phyloP scores from a whole-genome alignment of 805 yeast genomes.

The Lachancea fermentati region DNA sequence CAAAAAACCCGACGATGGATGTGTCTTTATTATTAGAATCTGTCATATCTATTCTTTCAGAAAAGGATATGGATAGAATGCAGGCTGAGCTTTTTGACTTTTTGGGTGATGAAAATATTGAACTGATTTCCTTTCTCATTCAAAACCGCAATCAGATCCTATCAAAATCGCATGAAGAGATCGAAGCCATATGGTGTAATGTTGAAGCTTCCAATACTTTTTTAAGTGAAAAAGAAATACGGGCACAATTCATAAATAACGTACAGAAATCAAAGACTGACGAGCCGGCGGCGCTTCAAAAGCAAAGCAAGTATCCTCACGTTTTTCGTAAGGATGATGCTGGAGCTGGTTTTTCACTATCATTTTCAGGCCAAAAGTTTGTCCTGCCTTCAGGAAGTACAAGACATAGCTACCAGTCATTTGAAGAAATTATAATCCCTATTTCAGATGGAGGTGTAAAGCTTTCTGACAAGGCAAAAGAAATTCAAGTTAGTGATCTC shows the following conservation, averaged over 20 bases:
- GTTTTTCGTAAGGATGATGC: slow-evolving; percentile 70
- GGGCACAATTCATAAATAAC: slow-evolving; percentile 46
- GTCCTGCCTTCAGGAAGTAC: slow-evolving; percentile 78
- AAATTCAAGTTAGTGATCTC: slow-evolving; percentile 55
- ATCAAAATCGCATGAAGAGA: slow-evolving; percentile 2
- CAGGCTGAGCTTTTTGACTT: slow-evolving; percentile 74
- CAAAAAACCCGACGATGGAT: slow-evolving; percentile 26
- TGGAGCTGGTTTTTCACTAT: slow-evolving; percentile 50
- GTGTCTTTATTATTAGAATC: slow-evolving; percentile 31
- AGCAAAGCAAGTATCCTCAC: slow-evolving; percentile 68
- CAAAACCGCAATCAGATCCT: slow-evolving; percentile 12
- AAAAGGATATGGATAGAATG: slow-evolving; percentile 43
- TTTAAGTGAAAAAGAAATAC: slow-evolving; percentile 51
- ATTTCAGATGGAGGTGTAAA: slow-evolving; percentile 45
- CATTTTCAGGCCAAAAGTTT: slow-evolving; percentile 75
- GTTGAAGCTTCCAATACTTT: slow-evolving; percentile 23
- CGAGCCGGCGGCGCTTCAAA: slow-evolving; percentile 41
- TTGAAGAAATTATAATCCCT: slow-evolving; percentile 85
- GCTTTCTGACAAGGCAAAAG: slow-evolving; percentile 37
- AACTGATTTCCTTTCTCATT: slow-evolving; percentile 49
- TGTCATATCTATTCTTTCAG: slow-evolving; percentile 26
- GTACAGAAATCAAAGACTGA: slow-evolving; percentile 44
- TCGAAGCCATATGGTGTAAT: background rate
- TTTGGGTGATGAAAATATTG: slow-evolving; percentile 82
- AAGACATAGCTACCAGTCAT: slow-evolving; percentile 50